Percentiles rank a stretch among this genome's conserved stretches.
These are phyloP conservation scores for Xylariaceae sp. DNA, from an alignment of 2,329 filamentous ascomycete species.

Conservation along the genomic window DNA sequence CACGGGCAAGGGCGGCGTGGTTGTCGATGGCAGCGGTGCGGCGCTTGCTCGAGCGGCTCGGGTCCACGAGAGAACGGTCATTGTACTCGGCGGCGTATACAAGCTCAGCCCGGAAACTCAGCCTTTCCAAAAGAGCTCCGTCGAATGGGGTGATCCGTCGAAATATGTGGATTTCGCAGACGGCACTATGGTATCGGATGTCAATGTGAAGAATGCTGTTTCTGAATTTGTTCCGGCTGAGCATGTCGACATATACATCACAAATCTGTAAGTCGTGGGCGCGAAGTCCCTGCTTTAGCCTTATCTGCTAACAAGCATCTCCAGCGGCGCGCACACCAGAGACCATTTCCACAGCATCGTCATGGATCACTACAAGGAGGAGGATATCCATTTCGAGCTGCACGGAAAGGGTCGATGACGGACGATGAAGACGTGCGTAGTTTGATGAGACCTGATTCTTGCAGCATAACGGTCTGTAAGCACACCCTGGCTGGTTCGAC, in stretches of 20 bases:
- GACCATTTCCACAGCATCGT: slow-evolving; percentile 68
- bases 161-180: slow-evolving; percentile 72
- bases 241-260: slow-evolving; percentile 73
- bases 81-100: slow-evolving; percentile 86
- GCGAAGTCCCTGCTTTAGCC: neutral
- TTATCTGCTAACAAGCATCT: neutral
- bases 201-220: slow-evolving; percentile 70
- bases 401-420: slow-evolving; percentile 24
- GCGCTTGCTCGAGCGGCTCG: slow-evolving; percentile 80
- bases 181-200: slow-evolving; percentile 67
- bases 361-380: slow-evolving; percentile 66
- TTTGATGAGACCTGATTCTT: no score
- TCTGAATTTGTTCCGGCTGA: slow-evolving; percentile 78
- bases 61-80: slow-evolving; percentile 73
- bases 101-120: slow-evolving; percentile 88
- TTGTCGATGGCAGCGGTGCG: slow-evolving; percentile 76
- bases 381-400: slow-evolving; percentile 58
- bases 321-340: slow-evolving; percentile 33
- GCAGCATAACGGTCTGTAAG: no score
- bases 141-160: slow-evolving; percentile 79
- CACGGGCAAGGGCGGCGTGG: slow-evolving; percentile 77
- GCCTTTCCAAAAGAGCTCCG: slow-evolving; percentile 70
- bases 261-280: slow-evolving; percentile 58
- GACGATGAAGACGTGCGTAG: no score
- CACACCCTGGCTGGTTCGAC: no score